Base-by-base conservation (phyloP, 176 grass and related monocot species). In the Puccinellia tenuiflora region DNA sequence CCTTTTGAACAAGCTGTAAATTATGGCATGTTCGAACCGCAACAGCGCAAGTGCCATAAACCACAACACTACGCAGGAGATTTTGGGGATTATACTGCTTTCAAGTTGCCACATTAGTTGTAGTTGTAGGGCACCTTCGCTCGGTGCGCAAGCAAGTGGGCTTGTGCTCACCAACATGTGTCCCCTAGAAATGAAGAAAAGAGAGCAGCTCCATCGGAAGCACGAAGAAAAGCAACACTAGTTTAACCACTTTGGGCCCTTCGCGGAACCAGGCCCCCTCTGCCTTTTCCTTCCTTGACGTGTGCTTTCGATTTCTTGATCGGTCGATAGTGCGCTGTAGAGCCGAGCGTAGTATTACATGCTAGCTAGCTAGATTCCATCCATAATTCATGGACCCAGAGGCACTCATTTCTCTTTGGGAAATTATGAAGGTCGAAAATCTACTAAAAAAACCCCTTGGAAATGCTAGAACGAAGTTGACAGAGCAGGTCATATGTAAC, bases 81-180 rank as follows among this genome's bases (percentile, higher is more conserved):
- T 53, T 11, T 29, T 17, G 21, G 64, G 9, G 26, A 71, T 24
- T 81, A 34, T 34, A 74, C 39, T 54, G 29, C 33, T 56, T 48
- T 15, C 4, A 37, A 62, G 17, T 3, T 68, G 65, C 78, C 39
- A 54, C 15, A 81, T 81, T 81, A 42, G 24, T 11, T 62, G 35
- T 81, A 42, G 24, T 11, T 62, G 35, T 78, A 39, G 48, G 62
- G 34, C 79, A 64, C 42, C 42, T 43, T 39, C 1, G 5, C 87
- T 33, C 57, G 60, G 53, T 78, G 85, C 56, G 79, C 85, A 67
- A 81, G 74, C 88, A 83, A 84, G 82, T 91, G 74, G 91, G 79
- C 65, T 81, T 53, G 85, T 83, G 72, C 82, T 78, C 72, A 77
- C 71, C 68, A 88, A 60, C 76, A 73, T 81, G 46, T 85, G 84